A percentile compares a stretch with the other conserved stretches of the same genome.
phyloP scores from a whole-genome alignment of 1,139 yeast genomes.

The Hansenula sp. region DNA sequence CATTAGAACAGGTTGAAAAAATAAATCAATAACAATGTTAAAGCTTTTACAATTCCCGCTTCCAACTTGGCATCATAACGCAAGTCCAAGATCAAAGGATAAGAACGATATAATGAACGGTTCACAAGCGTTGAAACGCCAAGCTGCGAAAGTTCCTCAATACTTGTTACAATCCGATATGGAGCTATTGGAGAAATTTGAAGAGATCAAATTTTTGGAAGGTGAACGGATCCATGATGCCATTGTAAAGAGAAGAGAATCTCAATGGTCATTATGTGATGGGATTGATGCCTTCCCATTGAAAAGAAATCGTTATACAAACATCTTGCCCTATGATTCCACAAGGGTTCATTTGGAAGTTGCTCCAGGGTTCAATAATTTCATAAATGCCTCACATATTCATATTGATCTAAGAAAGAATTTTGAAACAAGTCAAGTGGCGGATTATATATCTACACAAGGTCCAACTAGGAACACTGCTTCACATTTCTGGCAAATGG shows the following conservation, averaged over 20 bases:
- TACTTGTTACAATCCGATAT: conserved; percentile 24
- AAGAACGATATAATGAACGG: neutral
- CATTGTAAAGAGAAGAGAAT: conserved; percentile 20
- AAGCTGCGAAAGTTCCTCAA: conserved; percentile 16
- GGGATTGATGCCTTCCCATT: conserved; percentile 26
- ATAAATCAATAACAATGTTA: no score
- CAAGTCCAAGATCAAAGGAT: neutral
- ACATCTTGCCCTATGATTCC: conserved; percentile 57
- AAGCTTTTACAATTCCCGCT: no score
- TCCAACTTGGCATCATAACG: no score
- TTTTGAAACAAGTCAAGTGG: conserved; percentile 12
- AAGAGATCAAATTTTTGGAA: conserved; percentile 27
- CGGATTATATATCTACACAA: conserved; percentile 53
- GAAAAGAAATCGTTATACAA: conserved; percentile 48
- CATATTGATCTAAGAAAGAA: conserved; percentile 18
- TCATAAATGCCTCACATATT: conserved; percentile 38
- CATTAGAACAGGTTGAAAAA: no score
- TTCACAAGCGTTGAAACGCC: no score
- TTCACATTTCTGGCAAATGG: conserved; percentile 86
- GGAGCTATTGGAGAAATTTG: conserved; percentile 23
- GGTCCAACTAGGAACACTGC: conserved; percentile 68
- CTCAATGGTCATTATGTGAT: conserved; percentile 28
- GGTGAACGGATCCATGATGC: conserved; percentile 32
- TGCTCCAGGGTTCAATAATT: conserved; percentile 28
- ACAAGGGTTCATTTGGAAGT: conserved; percentile 46